Conservation (phyloP, 2,329 filamentous ascomycete genomes). For the Pezicula carpinea region DNA sequence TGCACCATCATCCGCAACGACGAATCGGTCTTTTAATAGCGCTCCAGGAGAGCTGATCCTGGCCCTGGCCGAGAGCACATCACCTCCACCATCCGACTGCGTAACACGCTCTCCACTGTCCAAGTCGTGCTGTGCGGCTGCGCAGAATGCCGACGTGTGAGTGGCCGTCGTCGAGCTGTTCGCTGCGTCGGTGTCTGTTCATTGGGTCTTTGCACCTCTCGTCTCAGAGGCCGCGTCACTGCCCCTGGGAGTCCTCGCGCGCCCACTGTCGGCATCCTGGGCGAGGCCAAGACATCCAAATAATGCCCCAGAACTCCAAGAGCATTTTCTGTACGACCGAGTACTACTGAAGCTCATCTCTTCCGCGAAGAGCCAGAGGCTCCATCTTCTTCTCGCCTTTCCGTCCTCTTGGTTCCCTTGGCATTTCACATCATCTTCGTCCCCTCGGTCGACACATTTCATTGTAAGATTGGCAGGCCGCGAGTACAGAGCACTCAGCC, state of each 20-base stretch:
- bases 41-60: no score
- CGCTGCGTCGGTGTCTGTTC: not conserved
- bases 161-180: not conserved
- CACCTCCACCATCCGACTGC: no score
- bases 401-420: not conserved
- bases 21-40: no score
- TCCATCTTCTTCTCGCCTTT: not conserved
- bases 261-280: not conserved
- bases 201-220: not conserved
- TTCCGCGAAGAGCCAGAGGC: not conserved
- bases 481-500: not conserved
- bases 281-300: not conserved
- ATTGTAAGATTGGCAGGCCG: not conserved
- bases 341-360: not conserved
- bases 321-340: not conserved
- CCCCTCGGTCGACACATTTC: not conserved
- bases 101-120: no score
- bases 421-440: not conserved
- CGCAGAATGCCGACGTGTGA: not conserved
- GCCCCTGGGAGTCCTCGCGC: no score
- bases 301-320: not conserved
- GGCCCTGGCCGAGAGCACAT: no score
- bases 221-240: constrained; percentile 3
- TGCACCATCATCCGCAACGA: no score
- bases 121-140: no score